phyloP scores from a whole-genome alignment of 768 basidiomycete genomes.

The Podaxis sp. region DNA sequence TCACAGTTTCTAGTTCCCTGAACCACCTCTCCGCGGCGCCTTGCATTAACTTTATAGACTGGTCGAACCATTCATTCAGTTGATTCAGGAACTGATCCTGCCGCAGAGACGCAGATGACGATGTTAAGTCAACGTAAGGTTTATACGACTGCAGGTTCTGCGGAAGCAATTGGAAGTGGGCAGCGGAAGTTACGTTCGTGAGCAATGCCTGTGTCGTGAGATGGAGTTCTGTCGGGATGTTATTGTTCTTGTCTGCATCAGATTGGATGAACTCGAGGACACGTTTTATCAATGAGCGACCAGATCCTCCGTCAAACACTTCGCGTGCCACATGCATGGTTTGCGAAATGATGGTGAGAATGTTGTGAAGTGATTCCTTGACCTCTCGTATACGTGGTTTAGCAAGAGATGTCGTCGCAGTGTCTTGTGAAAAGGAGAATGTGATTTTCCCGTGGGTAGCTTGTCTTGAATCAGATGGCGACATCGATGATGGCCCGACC shows the following conservation, averaged over 20 bases:
- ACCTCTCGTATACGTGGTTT: slow-evolving; percentile 49
- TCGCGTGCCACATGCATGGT: slow-evolving; percentile 58
- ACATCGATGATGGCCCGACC: background rate
- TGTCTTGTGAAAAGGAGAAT: slow-evolving; percentile 12
- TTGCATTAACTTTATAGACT: slow-evolving; percentile 46
- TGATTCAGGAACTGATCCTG: slow-evolving; percentile 42
- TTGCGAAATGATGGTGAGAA: slow-evolving; percentile 54
- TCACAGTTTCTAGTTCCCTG: slow-evolving; percentile 52
- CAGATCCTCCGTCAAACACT: slow-evolving; percentile 41
- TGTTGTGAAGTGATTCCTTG: slow-evolving; percentile 49
- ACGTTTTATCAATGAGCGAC: slow-evolving; percentile 41
- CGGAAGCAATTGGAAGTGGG: slow-evolving; percentile 79
- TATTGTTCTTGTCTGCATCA: slow-evolving; percentile 29
- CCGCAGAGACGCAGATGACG: slow-evolving; percentile 53
- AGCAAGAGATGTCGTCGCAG: slow-evolving; percentile 18
- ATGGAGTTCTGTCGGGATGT: slow-evolving; percentile 50
- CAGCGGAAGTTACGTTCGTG: slow-evolving; percentile 74
- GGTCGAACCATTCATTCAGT: slow-evolving; percentile 64
- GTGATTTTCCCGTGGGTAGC: slow-evolving; percentile 5
- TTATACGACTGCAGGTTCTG: slow-evolving; percentile 71
- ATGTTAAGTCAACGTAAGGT: slow-evolving; percentile 77
- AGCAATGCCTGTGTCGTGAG: slow-evolving; percentile 72
- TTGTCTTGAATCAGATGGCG: background rate
- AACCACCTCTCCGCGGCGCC: slow-evolving; percentile 57
- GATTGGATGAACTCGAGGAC: slow-evolving; percentile 66